Base-by-base conservation (phyloP, 1,139 yeast species). In the Geotrichum aggregatum region DNA sequence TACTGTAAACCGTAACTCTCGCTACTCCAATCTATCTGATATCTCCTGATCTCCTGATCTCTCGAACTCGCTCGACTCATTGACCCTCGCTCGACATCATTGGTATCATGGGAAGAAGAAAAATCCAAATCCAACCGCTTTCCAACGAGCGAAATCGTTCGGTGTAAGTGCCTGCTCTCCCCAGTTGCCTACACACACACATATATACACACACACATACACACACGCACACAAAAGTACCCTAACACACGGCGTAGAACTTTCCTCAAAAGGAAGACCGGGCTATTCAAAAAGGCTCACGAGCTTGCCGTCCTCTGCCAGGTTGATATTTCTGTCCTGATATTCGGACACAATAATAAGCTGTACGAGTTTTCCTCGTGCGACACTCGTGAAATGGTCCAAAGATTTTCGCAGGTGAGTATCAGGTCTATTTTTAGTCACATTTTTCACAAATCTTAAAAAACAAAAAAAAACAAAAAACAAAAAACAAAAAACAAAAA, bases 251-350 rank as follows among this genome's bases (percentile, higher is more conserved):
- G 4, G 13, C 28, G 47, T 56, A 70, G 72, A 26, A 92, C 98
- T 0, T 92, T 92, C 68, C 88, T 88, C 58, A 92, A 92, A 69
- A 79, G 98, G 53, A 91, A 91, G 68, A 95, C 95, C 0, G 98
- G 98, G 1, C 74, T 92, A 45, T 91, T 92, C 74, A 92, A 92
- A 67, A 92, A 92, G 69, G 98, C 98, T 1, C 94, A 91, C 66
- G 98, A 92, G 69, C 76, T 92, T 56, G 83, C 97, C 0, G 91
- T 91, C 21, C 75, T 92, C 50, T 91, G 98, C 67, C 92, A 88
- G 59, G 96, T 89, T 6, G 98, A 92, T 65, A 76, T 92, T 49
- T 92, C 98, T 1, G 94, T 92, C 38, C 82, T 92, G 26, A 88
- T 92, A 35, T 76, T 89, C 44, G 95, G 96, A 13, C 80, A 81